Evolutionary conservation across 2,329 filamentous ascomycete species (phyloP).

Genomic region (Daldinia sp.): DNA sequence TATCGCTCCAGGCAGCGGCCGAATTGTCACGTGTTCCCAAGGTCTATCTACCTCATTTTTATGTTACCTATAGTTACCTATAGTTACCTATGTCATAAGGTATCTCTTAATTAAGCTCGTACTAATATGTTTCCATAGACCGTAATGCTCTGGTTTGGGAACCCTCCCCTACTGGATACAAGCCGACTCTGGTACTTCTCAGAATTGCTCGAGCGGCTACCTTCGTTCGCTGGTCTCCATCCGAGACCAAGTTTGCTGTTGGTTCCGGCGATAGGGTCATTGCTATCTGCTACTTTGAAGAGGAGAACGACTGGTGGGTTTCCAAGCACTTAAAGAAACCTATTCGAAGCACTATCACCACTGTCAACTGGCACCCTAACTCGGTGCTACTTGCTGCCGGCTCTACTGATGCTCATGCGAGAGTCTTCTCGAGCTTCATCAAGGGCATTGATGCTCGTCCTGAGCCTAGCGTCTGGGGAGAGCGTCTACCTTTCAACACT

Average conservation of each 20-base stretch:
- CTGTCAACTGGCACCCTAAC: constrained; percentile 96
- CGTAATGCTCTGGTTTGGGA: constrained; percentile 99
- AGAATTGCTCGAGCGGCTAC: constrained; percentile 97
- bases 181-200: constrained; percentile 94
- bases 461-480: constrained; percentile 90
- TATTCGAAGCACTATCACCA: constrained; percentile 95
- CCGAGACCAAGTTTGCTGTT: constrained; percentile 96
- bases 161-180: constrained; percentile 90
- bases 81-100: no score
- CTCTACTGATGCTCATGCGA: constrained; percentile 95
- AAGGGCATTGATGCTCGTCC: constrained; percentile 92
- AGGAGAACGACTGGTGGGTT: constrained; percentile 99
- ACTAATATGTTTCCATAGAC: constrained; percentile 65
- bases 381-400: constrained; percentile 93
- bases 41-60: constrained; percentile 61
- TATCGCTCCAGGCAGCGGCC: constrained; percentile 89
- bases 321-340: constrained; percentile 99
- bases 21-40: constrained; percentile 98
- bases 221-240: constrained; percentile 96
- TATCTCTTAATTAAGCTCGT: background rate
- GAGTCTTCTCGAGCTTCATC: constrained; percentile 95
- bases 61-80: background rate
- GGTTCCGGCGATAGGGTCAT: constrained; percentile 96
- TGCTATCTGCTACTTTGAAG: constrained; percentile 97
- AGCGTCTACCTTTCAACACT: constrained; percentile 96